Percentiles rank a stretch among this genome's conserved stretches.
phyloP scores from a whole-genome alignment of 768 basidiomycete genomes.

The Pleurotus ostreatus region DNA sequence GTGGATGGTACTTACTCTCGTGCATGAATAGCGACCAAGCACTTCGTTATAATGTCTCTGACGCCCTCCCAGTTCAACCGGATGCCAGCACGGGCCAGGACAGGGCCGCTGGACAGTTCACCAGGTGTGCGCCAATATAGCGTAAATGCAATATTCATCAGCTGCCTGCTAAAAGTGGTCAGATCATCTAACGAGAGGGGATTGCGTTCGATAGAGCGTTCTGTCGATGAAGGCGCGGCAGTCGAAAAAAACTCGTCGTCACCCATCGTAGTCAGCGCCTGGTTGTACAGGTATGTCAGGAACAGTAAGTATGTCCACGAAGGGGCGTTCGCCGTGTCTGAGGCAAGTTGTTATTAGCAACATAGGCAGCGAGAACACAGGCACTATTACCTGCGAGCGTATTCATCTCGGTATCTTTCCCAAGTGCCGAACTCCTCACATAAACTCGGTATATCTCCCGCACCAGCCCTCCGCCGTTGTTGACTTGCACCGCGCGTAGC shows the following conservation, averaged over 20 bases:
- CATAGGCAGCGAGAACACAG: neutral
- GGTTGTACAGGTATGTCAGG: slow-evolving; percentile 76
- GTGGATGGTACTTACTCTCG: slow-evolving; percentile 62
- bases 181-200: slow-evolving; percentile 84
- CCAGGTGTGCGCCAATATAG: slow-evolving; percentile 43
- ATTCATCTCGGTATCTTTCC: slow-evolving; percentile 42
- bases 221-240: slow-evolving; percentile 16
- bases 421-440: slow-evolving; percentile 59
- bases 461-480: slow-evolving; percentile 56
- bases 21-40: slow-evolving; percentile 79
- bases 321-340: slow-evolving; percentile 40
- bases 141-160: slow-evolving; percentile 81
- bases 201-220: slow-evolving; percentile 44
- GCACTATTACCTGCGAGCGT: slow-evolving; percentile 20
- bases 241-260: slow-evolving; percentile 93
- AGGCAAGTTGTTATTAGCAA: slow-evolving; percentile 1
- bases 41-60: slow-evolving; percentile 70
- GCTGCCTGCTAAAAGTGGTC: slow-evolving; percentile 63
- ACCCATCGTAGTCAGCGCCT: slow-evolving; percentile 84
- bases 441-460: slow-evolving; percentile 71
- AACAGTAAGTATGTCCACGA: slow-evolving; percentile 74
- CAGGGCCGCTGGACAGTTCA: slow-evolving; percentile 27
- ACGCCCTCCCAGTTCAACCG: slow-evolving; percentile 63
- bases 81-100: slow-evolving; percentile 23
- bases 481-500: slow-evolving; percentile 46